phyloP scores from a whole-genome alignment of 2,329 filamentous ascomycete genomes.

The Calonectria ilicicola region DNA sequence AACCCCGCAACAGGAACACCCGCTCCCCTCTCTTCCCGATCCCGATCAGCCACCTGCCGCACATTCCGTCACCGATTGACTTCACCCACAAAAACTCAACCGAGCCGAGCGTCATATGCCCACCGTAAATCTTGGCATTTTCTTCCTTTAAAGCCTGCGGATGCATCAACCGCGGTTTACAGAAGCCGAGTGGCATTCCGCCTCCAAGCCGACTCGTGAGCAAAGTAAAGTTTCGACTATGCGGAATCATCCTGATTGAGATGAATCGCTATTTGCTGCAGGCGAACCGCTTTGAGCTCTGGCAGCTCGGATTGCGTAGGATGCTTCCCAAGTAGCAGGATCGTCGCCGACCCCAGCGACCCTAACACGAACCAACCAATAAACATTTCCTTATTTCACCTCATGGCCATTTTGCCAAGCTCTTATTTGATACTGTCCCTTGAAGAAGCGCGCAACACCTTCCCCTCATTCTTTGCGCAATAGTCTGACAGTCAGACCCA shows the following conservation, averaged over 20 bases:
- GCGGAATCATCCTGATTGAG: neutral
- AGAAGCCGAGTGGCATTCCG: neutral
- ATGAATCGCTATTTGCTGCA: neutral
- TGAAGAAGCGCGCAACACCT: neutral
- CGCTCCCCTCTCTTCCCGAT: neutral
- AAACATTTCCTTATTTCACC: neutral
- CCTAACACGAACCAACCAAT: neutral
- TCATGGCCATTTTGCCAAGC: neutral
- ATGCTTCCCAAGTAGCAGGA: neutral
- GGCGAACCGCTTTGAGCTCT: neutral
- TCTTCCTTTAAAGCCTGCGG: neutral
- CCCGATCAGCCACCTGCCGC: neutral
- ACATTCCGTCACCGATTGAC: neutral
- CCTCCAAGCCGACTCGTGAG: neutral
- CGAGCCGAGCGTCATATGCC: neutral
- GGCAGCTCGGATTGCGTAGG: neutral
- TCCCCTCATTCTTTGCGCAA: neutral
- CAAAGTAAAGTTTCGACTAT: neutral
- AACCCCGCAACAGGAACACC: constrained; percentile 3
- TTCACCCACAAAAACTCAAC: constrained; percentile 1
- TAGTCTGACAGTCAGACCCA: neutral
- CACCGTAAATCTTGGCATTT: neutral
- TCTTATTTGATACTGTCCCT: neutral
- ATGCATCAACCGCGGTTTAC: neutral
- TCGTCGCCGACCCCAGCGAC: neutral